Percentiles rank a stretch among this genome's conserved stretches.
Evolutionary conservation across 2,329 filamentous ascomycete genomes (phyloP).

Genomic region (Fusarium liriodendri): DNA sequence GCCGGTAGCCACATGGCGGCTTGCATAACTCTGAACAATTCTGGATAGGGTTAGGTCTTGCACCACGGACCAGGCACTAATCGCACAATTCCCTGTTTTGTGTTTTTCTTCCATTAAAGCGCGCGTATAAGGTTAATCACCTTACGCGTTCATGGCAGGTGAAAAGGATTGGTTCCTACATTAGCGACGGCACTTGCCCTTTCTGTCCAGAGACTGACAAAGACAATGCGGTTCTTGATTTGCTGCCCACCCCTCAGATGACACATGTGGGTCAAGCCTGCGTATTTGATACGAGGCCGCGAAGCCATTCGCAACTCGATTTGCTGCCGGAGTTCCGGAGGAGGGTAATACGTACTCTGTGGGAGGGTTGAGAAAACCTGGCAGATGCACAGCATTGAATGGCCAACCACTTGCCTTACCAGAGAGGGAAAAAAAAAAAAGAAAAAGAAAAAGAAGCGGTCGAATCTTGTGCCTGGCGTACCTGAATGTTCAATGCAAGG

Average conservation of each 20-base stretch:
- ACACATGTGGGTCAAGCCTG: constrained; percentile 29
- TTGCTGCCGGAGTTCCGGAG: constrained; percentile 11
- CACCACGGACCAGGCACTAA: neutral
- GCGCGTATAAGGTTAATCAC: constrained; percentile 26
- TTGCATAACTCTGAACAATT: neutral
- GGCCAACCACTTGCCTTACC: neutral
- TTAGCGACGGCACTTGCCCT: constrained; percentile 30
- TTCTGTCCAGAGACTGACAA: constrained; percentile 16
- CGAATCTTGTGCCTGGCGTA: neutral
- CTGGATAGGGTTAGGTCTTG: neutral
- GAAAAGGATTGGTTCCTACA: constrained; percentile 31
- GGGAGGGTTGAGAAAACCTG: neutral
- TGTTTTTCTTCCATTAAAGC: constrained; percentile 3
- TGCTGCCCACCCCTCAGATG: constrained; percentile 15
- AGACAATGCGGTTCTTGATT: constrained; percentile 9
- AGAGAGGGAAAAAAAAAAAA: constrained; percentile 11
- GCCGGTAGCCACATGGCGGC: neutral
- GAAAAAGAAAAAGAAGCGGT: constrained; percentile 1
- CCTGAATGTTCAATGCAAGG: constrained; percentile 6
- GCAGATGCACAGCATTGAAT: neutral
- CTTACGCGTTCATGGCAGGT: constrained; percentile 11
- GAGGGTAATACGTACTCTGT: constrained; percentile 1
- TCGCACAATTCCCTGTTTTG: constrained; percentile 28
- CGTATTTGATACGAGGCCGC: constrained; percentile 37
- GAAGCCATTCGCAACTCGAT: constrained; percentile 29